A percentile compares a stretch with the other conserved stretches of the same genome.
These are phyloP conservation scores for Leptodontidium sp. DNA, from an alignment of 2,329 filamentous ascomycete species.

Conservation along the genomic window DNA sequence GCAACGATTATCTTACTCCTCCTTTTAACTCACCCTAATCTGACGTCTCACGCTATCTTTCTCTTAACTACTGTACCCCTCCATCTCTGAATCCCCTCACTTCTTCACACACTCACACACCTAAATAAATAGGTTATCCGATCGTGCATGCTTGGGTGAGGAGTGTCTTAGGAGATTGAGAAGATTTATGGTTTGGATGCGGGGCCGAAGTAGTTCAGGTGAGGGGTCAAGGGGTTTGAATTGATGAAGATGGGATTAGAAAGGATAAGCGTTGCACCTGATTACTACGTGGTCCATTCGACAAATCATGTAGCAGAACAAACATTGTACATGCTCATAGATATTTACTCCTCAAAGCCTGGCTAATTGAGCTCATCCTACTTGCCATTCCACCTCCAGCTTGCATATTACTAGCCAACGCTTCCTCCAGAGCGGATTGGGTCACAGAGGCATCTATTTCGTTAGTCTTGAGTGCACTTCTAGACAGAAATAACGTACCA, in stretches of 20 bases:
- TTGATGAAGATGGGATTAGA: too few relatives aligned
- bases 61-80: too few relatives aligned
- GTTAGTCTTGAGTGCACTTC: constrained; percentile 4
- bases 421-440: constrained; percentile 82
- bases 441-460: constrained; percentile 75
- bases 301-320: too few relatives aligned
- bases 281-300: too few relatives aligned
- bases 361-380: constrained; percentile 73
- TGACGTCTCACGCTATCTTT: too few relatives aligned
- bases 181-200: constrained; percentile 67
- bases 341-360: constrained; percentile 70
- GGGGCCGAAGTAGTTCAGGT: background rate
- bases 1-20: too few relatives aligned
- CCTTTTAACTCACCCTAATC: too few relatives aligned
- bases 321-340: constrained; percentile 34
- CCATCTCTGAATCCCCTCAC: too few relatives aligned
- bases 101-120: too few relatives aligned
- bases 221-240: background rate
- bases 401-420: constrained; percentile 75
- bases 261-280: too few relatives aligned
- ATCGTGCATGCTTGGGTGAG: constrained; percentile 78
- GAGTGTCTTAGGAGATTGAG: constrained; percentile 63
- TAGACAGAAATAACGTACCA: constrained; percentile 54
- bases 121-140: constrained; percentile 57
- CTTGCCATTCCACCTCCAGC: constrained; percentile 65